Percentiles rank a stretch among this genome's conserved stretches.
These are phyloP conservation scores for Termitomyces sp. DNA, from an alignment of 768 basidiomycete species.

Conservation along the genomic window DNA sequence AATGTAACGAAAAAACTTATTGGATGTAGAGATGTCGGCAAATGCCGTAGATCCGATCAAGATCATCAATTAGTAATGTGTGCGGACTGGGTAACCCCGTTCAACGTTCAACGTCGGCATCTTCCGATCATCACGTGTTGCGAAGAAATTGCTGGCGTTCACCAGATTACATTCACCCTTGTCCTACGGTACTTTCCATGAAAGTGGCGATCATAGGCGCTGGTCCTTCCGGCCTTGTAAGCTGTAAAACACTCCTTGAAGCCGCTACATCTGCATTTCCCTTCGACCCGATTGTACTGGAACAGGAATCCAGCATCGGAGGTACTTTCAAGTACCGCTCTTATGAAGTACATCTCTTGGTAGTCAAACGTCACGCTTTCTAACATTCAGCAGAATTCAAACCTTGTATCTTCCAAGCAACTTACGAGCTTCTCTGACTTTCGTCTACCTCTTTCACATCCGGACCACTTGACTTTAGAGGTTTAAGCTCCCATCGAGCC, in stretches of 20 bases:
- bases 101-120: no score
- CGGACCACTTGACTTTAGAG: slow-evolving; percentile 45
- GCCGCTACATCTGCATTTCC: slow-evolving; percentile 33
- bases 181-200: no score
- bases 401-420: slow-evolving; percentile 55
- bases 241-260: slow-evolving; percentile 46
- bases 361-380: background rate
- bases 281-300: slow-evolving; percentile 46
- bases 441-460: slow-evolving; percentile 41
- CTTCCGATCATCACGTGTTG: no score
- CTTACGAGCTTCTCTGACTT: slow-evolving; percentile 60
- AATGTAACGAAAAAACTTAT: no score
- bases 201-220: slow-evolving; percentile 38
- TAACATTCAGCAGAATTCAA: slow-evolving; percentile 33
- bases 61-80: no score
- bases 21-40: no score
- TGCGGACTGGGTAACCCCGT: no score
- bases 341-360: slow-evolving; percentile 32
- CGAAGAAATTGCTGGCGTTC: no score
- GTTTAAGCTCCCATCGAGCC: slow-evolving; percentile 14
- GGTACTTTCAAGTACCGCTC: slow-evolving; percentile 50
- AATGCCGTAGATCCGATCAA: no score
- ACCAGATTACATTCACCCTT: no score
- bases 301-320: slow-evolving; percentile 46
- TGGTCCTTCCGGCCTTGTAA: slow-evolving; percentile 47